Evolutionary conservation across 805 yeast species (phyloP), one percentile per base, ranked within the genome.

Genomic region (Candida ipomoeae): DNA sequence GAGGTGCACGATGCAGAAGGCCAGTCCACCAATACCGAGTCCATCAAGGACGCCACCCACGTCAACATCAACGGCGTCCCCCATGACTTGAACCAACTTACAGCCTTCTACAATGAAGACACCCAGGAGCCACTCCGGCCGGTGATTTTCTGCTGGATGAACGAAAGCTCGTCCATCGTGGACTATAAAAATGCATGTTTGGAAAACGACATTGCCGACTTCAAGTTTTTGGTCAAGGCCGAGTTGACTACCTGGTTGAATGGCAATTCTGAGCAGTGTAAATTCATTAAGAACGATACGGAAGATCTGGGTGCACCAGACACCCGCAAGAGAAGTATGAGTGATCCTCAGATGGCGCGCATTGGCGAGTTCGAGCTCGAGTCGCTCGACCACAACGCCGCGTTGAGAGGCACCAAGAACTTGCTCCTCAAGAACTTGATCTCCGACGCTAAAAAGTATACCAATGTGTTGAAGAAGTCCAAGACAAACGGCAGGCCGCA

Each of bases 191-290:
- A 83, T 10, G 83, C 80, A 36, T 88, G 96, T 55, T 85, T 82
- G 59, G 78, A 76, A 45, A 70, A 78, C 37, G 77, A 80, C 2
- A 76, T 92, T 33, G 75, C 82, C 2, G 88, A 88, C 55, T 79
- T 92, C 63, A 83, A 88, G 50, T 91, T 92, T 62, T 68, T 88
- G 63, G 96, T 89, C 60, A 83, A 95, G 68, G 84, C 89, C 7
- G 96, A 92, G 63, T 76, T 92, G 53, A 76, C 85, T 48, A 79
- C 88, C 31, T 91, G 94, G 90, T 75, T 92, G 46, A 79, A 78
- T 52, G 96, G 96, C 3, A 75, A 81, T 18, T 73, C 83, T 3
- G 81, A 77, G 36, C 73, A 77, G 21, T 82, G 88, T 55, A 79
- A 81, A 48, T 84, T 78, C 62, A 68, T 84, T 33, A 67, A 65